phyloP scores from a whole-genome alignment of 1,284 basidiomycete genomes.

The Trichosporon ovoides region DNA sequence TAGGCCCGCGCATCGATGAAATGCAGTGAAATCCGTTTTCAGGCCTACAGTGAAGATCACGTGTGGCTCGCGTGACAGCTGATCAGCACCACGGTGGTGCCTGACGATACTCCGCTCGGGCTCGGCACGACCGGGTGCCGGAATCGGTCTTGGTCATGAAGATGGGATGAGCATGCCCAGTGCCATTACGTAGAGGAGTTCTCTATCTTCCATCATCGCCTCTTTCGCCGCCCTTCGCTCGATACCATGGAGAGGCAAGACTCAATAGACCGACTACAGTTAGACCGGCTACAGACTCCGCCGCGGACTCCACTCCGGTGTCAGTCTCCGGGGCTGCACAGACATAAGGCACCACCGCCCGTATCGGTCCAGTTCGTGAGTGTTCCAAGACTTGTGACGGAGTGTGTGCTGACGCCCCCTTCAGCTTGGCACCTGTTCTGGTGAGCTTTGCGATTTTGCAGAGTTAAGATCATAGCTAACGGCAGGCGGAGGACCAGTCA shows the following conservation, averaged over 20 bases:
- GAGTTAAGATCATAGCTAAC: constrained; percentile 3
- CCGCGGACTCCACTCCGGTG: background rate
- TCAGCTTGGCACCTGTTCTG: constrained; percentile 48
- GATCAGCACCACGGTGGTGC: background rate
- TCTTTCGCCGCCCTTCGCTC: background rate
- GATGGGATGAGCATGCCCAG: too few species aligned
- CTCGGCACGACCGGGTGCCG: background rate
- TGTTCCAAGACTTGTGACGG: background rate
- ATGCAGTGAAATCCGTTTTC: background rate
- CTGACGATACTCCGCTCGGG: background rate
- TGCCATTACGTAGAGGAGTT: too few species aligned
- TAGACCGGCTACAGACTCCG: background rate
- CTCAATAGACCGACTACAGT: too few species aligned
- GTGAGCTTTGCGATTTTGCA: constrained; percentile 22
- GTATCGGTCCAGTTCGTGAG: constrained; percentile 42
- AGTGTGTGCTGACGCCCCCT: background rate
- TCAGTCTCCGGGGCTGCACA: constrained; percentile 1
- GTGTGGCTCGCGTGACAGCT: background rate
- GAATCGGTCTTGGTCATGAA: background rate
- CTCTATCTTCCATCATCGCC: background rate
- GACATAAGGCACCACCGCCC: constrained; percentile 19
- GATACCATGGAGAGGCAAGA: background rate
- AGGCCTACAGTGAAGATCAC: background rate
- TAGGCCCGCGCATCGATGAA: background rate
- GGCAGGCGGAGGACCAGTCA: constrained; percentile 46